phyloP scores from a whole-genome alignment of 2,329 filamentous ascomycete species.

The Westerdykella aurantiaca region DNA sequence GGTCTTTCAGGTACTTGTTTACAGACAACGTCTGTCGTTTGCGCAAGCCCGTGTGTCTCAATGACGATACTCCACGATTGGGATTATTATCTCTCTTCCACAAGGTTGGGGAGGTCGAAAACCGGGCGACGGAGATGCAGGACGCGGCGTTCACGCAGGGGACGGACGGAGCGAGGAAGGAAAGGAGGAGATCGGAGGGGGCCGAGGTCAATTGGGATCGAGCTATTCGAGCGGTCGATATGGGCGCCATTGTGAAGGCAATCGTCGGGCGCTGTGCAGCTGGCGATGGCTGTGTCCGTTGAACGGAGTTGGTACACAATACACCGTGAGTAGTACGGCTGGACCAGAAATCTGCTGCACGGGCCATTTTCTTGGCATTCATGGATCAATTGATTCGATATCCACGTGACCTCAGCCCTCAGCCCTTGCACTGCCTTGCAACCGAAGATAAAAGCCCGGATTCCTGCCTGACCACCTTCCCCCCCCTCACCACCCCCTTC shows the following conservation, averaged over 20 bases:
- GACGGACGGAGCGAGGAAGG: slow-evolving; percentile 23
- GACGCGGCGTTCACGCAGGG: slow-evolving; percentile 17
- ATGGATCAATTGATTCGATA: neutral
- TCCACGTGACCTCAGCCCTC: neutral
- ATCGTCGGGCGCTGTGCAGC: slow-evolving; percentile 7
- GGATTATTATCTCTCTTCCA: slow-evolving; percentile 69
- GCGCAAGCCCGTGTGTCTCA: slow-evolving; percentile 63
- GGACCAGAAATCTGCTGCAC: neutral
- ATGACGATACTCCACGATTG: slow-evolving; percentile 72
- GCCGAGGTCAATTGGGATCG: slow-evolving; percentile 14
- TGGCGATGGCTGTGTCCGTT: slow-evolving; percentile 8
- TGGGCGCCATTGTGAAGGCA: slow-evolving; percentile 27
- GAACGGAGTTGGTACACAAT: slow-evolving; percentile 3
- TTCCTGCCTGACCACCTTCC: slow-evolving; percentile 4
- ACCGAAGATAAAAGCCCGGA: slow-evolving; percentile 7
- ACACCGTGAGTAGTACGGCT: neutral
- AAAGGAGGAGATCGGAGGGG: slow-evolving; percentile 17
- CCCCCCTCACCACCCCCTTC: slow-evolving; percentile 13
- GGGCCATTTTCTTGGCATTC: neutral
- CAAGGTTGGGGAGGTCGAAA: slow-evolving; percentile 48
- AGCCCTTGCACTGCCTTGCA: neutral
- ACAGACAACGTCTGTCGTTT: slow-evolving; percentile 69
- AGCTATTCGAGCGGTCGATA: slow-evolving; percentile 22
- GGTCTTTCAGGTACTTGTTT: slow-evolving; percentile 52
- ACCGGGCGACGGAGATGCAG: slow-evolving; percentile 48